Base-by-base conservation (phyloP, 176 grass and related monocot species). In the Oryza australiensis region DNA sequence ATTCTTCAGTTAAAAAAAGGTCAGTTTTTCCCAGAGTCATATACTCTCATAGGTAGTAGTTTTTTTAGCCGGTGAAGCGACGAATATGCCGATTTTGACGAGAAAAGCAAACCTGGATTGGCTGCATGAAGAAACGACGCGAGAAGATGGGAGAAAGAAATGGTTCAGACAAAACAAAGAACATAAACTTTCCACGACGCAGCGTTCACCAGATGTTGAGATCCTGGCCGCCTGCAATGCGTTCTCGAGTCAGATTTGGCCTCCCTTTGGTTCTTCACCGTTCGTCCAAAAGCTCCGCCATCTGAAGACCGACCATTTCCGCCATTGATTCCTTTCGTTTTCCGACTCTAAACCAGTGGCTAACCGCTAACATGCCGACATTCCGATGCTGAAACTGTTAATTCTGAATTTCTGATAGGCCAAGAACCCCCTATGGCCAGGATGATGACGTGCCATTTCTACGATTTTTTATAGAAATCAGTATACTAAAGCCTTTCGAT, bases 181-280 rank as follows among this genome's bases (percentile, higher is more conserved):
- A 60, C 48, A n/a, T 3, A 11, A 7, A 34, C 22, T 53, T 53
- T 53, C 48, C 48, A 7, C 48, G 20, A 55, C 51, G 20, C 51
- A 55, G 51, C 51, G 5, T 55, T 55, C 20, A 37, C 66, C 33
- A 23, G 22, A 27, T 42, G 46, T 24, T 32, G 37, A 8, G 30
- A 53, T 80, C 76, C 60, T 43, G 77, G 62, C 77, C 85, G 49
- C 38, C 8, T n/a, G 68, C 49, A 71, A 77, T 89, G 87, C 88
- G 45, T 40, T 90, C 79, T 78, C 59, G 1, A 90, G 66, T 90
- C 88, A 86, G 79, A 90, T 22, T 68, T 69, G 1, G 48, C 49
- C 57, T 34, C 79, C 30, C 84, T 90, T 86, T 86, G 18, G 18
- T 69, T 90, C 63, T 67, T 62, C 10, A 13, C 88, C 84, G 79